Conservation (phyloP, 1,284 basidiomycete genomes). For the Irpex lacteus region DNA sequence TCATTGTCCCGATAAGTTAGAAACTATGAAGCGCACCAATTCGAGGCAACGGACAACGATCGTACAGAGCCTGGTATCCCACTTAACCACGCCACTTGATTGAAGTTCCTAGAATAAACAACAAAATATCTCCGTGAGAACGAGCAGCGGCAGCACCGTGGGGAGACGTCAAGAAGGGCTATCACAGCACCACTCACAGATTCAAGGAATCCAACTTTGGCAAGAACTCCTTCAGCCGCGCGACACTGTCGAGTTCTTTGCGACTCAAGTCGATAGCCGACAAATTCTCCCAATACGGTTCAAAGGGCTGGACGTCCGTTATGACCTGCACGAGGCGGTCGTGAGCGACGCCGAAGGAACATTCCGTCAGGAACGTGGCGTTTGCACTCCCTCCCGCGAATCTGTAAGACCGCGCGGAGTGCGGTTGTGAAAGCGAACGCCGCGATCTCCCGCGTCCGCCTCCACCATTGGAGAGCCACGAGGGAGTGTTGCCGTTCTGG, state of each 20-base stretch:
- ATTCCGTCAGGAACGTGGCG: conserved; percentile 89
- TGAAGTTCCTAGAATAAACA: conserved; percentile 59
- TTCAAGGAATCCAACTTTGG: conserved; percentile 80
- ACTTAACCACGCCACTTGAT: conserved; percentile 84
- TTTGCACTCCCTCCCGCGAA: conserved; percentile 38
- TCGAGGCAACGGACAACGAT: conserved; percentile 78
- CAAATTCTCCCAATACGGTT: conserved; percentile 91
- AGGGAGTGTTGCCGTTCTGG: conserved; percentile 28
- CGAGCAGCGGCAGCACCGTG: conserved; percentile 15
- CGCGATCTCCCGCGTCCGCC: conserved; percentile 29
- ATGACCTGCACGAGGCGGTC: conserved; percentile 90
- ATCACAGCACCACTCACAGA: conserved; percentile 51
- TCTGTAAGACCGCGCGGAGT: conserved; percentile 20
- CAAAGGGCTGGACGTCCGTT: conserved; percentile 94
- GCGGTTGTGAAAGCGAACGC: conserved; percentile 47
- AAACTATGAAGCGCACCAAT: conserved; percentile 49
- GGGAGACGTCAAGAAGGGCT: background rate
- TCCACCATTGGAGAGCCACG: conserved; percentile 9
- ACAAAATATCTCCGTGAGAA: conserved; percentile 10
- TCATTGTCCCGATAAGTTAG: background rate
- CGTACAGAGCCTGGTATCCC: conserved; percentile 79
- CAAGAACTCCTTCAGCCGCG: conserved; percentile 91
- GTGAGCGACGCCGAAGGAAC: conserved; percentile 91
- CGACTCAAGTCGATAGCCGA: conserved; percentile 74
- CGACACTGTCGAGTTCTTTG: conserved; percentile 85